Evolutionary conservation across 2,329 filamentous ascomycete species (phyloP).

Genomic region (Dothistroma septosporum): DNA sequence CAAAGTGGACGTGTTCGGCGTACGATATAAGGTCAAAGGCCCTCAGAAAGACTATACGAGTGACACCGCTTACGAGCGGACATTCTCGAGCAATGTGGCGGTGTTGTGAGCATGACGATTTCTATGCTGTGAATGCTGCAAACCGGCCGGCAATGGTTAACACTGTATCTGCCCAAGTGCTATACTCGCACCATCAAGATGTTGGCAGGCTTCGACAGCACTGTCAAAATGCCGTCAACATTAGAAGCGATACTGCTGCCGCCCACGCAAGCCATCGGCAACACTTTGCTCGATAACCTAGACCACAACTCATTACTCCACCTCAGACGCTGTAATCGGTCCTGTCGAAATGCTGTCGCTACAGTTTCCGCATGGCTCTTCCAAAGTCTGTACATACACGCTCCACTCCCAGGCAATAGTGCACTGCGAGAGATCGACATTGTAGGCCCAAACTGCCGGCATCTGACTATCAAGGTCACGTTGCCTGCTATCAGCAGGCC

Average conservation of each 20-base stretch:
- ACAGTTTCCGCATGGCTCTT: slow-evolving; percentile 13
- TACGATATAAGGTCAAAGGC: slow-evolving; percentile 37
- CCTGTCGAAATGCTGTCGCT: slow-evolving; percentile 17
- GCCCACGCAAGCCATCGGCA: neutral
- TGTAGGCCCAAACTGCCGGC: slow-evolving; percentile 17
- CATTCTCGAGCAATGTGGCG: slow-evolving; percentile 14
- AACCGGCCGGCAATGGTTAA: slow-evolving; percentile 5
- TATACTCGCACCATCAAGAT: neutral
- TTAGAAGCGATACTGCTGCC: slow-evolving; percentile 3
- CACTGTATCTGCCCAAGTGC: neutral
- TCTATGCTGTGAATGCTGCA: neutral
- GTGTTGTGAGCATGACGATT: slow-evolving; percentile 9
- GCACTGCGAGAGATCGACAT: slow-evolving; percentile 3
- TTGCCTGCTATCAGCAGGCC: neutral
- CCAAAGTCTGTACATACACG: slow-evolving; percentile 13
- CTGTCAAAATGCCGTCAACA: neutral
- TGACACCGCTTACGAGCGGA: slow-evolving; percentile 36
- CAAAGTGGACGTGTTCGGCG: slow-evolving; percentile 34
- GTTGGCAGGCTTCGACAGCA: neutral
- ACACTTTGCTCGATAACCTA: slow-evolving; percentile 2
- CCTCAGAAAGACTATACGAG: slow-evolving; percentile 38
- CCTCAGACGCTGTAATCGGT: neutral
- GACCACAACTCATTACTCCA: neutral
- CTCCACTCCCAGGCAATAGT: slow-evolving; percentile 8
- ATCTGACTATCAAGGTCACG: slow-evolving; percentile 21